These are phyloP conservation scores for Boletus rufocinnamomeus DNA, from an alignment of 768 basidiomycete species.

Conservation along the genomic window DNA sequence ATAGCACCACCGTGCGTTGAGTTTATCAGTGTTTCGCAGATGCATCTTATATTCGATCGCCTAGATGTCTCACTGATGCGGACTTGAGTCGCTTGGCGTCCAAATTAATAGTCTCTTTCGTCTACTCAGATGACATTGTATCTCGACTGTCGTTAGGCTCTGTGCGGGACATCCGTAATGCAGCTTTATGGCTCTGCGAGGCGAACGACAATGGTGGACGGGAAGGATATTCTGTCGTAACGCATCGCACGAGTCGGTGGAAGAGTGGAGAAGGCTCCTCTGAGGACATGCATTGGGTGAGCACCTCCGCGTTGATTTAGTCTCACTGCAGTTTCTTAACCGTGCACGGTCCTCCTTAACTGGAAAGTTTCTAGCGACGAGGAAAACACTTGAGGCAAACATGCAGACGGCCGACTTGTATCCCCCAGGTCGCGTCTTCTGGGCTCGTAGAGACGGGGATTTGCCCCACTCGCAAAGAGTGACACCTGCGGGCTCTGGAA, in stretches of 20 bases:
- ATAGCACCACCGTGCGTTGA: slow-evolving; percentile 74
- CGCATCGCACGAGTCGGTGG: slow-evolving; percentile 55
- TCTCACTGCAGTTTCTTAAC: neutral
- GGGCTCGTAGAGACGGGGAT: slow-evolving; percentile 77
- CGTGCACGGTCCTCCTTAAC: neutral
- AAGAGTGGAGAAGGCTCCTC: slow-evolving; percentile 58
- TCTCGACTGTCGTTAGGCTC: slow-evolving; percentile 77
- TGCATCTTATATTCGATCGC: slow-evolving; percentile 1
- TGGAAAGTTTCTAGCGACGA: slow-evolving; percentile 69
- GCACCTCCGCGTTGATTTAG: slow-evolving; percentile 19
- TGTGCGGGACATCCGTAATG: slow-evolving; percentile 72
- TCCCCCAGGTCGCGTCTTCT: slow-evolving; percentile 76
- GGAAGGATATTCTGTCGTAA: slow-evolving; percentile 43
- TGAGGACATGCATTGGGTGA: slow-evolving; percentile 56
- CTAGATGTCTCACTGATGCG: slow-evolving; percentile 63
- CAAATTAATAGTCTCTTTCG: slow-evolving; percentile 71
- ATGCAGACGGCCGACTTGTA: slow-evolving; percentile 75
- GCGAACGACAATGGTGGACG: slow-evolving; percentile 49
- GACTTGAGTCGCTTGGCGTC: slow-evolving; percentile 59
- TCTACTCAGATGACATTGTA: slow-evolving; percentile 82
- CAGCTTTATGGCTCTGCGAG: slow-evolving; percentile 79
- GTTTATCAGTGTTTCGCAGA: neutral
- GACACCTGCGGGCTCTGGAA: slow-evolving; percentile 17
- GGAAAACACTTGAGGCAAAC: slow-evolving; percentile 84
- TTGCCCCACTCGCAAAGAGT: slow-evolving; percentile 51